Evolutionary conservation across 257 asterid genomes (phyloP).

Genomic region (Cynanchum wilfordii): DNA sequence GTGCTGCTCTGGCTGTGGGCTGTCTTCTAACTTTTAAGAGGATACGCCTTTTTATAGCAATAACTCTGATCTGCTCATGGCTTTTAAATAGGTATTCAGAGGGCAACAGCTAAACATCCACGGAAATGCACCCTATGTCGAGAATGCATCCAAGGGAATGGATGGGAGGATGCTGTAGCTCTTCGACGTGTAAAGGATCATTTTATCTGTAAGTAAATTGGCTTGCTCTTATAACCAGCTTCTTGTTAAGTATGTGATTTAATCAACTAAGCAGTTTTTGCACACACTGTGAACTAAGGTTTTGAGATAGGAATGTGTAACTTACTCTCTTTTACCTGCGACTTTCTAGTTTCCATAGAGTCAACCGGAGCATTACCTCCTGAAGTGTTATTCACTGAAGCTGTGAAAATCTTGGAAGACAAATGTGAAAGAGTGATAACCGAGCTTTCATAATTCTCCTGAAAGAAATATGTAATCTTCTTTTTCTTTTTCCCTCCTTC

Average conservation of each 20-base stretch:
- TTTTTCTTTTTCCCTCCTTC: neutral
- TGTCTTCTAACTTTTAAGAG: neutral
- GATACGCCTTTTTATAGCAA: neutral
- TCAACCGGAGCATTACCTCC: constrained; percentile 93
- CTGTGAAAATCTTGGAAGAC: constrained; percentile 83
- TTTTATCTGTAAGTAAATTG: constrained; percentile 76
- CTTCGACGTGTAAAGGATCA: constrained; percentile 84
- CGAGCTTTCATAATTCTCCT: constrained; percentile 48
- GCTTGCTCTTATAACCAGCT: neutral
- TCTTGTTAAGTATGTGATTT: neutral
- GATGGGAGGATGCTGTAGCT: constrained; percentile 66
- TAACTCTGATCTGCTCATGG: constrained; percentile 1
- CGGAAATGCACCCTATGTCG: constrained; percentile 88
- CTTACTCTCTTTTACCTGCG: neutral
- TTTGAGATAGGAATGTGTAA: neutral
- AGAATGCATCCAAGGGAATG: constrained; percentile 81
- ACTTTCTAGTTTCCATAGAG: constrained; percentile 65
- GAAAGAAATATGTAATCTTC: neutral
- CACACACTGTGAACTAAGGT: neutral
- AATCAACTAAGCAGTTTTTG: neutral
- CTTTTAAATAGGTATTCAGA: constrained; percentile 40
- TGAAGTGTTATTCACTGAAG: constrained; percentile 78
- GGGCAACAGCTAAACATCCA: constrained; percentile 79
- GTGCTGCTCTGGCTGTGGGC: neutral
- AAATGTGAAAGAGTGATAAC: constrained; percentile 76